A percentile compares a stretch with the other conserved stretches of the same genome.
Evolutionary conservation across 352 stramenopile species (phyloP).

Genomic region (Globisporangium paroecandrum): DNA sequence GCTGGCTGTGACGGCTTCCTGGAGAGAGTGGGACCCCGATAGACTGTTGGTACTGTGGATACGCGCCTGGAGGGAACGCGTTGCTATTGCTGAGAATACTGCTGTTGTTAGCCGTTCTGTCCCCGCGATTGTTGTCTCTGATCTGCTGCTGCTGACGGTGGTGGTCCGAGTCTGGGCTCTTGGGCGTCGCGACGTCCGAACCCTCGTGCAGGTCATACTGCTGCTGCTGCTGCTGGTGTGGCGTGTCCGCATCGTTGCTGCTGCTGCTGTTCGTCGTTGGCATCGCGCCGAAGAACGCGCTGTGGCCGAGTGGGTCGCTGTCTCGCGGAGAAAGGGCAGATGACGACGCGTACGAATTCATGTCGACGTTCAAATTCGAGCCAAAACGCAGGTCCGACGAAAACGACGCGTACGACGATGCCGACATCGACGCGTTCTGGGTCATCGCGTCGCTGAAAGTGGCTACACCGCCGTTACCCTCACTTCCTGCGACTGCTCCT

Average conservation of each 20-base stretch:
- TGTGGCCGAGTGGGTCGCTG: slow-evolving; percentile 7
- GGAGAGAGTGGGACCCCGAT: slow-evolving; percentile 14
- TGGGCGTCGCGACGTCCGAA: slow-evolving; percentile 11
- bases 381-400: slow-evolving; percentile 1
- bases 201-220: neutral
- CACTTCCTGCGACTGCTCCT: neutral
- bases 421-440: slow-evolving; percentile 2
- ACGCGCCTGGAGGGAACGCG: slow-evolving; percentile 2
- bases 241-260: neutral
- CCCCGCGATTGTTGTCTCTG: neutral
- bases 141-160: neutral
- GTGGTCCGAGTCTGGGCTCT: slow-evolving; percentile 5
- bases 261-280: neutral
- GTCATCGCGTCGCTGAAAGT: slow-evolving; percentile 15
- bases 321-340: slow-evolving; percentile 18
- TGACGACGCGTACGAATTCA: slow-evolving; percentile 18
- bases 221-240: slow-evolving; percentile 9
- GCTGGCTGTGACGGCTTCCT: slow-evolving; percentile 15
- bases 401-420: slow-evolving; percentile 6
- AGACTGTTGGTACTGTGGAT: slow-evolving; percentile 6
- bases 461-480: neutral
- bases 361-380: slow-evolving; percentile 12
- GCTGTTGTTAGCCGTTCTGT: slow-evolving; percentile 3
- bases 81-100: neutral
- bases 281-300: slow-evolving; percentile 11